Evolutionary conservation across 371 early-diverging fungal genomes (phyloP), one percentile per base, ranked within the genome.

Genomic region (Paramicrosporidium saccamoebae): DNA sequence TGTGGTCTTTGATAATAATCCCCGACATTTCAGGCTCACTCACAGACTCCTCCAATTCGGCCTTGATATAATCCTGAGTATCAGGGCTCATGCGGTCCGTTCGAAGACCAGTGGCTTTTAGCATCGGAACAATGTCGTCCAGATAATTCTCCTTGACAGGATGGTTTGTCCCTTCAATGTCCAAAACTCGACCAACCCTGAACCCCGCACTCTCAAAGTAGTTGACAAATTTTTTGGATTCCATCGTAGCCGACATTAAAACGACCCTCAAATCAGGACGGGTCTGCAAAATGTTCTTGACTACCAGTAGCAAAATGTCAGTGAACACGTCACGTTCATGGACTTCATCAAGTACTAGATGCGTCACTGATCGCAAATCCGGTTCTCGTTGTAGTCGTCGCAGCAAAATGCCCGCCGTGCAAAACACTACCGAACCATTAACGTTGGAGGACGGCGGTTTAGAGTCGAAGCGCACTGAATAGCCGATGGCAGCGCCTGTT

Each of bases 181-280:
- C 37, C 0, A 81, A 30, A 1, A 62, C 51, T 23, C 67, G 58
- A 14, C 63, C 46, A 18, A 56, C 25, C 23, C 31, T 25, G 27
- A 28, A 42, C n/a, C n/a, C 19, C 19, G 34, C 27, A 1, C 32
- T 34, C 10, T 40, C 46, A 37, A 75, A 79, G 36, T 71, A 75
- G 3, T 29, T 23, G 1, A 54, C 42, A 22, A 79, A 65, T 5
- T 51, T 33, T 7, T 44, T 28, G 1, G 60, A 46, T 19, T 78
- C 60, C 0, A 71, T 46, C 0, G 75, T 74, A 0, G 79, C 79
- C 35, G 71, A 69, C 75, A 77, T 74, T 17, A 78, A 30, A 13
- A 79, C 48, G 3, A 71, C 18, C 18, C 48, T 42, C 2, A 72
- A 27, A 25, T 66, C 62, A 0, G 46, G 41, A 10, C 61, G 49